phyloP scores from a whole-genome alignment of 768 basidiomycete species.

The Russula dissimulans region DNA sequence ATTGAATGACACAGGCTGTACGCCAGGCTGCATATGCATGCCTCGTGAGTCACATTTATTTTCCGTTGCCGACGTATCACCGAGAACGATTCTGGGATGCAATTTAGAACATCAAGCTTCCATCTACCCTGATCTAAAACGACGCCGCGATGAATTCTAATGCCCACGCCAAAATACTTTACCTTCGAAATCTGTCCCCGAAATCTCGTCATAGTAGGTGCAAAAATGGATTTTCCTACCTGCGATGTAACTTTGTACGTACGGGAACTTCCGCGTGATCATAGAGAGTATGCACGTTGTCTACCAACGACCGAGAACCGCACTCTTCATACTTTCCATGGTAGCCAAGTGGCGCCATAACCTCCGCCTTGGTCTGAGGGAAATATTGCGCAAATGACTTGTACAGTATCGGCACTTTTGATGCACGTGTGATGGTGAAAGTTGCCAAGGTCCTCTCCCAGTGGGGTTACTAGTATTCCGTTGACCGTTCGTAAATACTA shows the following conservation, averaged over 20 bases:
- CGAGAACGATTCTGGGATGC: neutral
- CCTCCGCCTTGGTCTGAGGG: no score
- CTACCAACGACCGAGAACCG: no score
- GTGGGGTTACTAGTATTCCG: neutral
- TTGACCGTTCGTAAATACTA: no score
- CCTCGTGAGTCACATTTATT: neutral
- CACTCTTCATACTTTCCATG: no score
- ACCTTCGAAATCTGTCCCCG: no score
- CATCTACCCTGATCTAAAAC: neutral
- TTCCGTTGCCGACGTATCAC: neutral
- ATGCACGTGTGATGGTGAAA: conserved; percentile 4
- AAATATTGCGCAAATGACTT: no score
- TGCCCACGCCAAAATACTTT: neutral
- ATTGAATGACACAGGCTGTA: conserved; percentile 1
- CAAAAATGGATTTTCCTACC: no score
- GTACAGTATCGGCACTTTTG: neutral
- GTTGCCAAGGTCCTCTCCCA: conserved; percentile 1
- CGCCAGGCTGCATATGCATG: neutral
- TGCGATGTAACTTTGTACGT: no score
- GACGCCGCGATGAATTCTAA: neutral
- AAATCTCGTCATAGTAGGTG: neutral
- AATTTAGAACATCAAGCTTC: neutral
- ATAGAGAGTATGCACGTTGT: no score
- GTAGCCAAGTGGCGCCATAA: no score
- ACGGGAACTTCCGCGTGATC: no score